Percentiles rank a stretch among this genome's conserved stretches.
phyloP scores from a whole-genome alignment of 2,329 filamentous ascomycete species.

The Fusarium lateritium region DNA sequence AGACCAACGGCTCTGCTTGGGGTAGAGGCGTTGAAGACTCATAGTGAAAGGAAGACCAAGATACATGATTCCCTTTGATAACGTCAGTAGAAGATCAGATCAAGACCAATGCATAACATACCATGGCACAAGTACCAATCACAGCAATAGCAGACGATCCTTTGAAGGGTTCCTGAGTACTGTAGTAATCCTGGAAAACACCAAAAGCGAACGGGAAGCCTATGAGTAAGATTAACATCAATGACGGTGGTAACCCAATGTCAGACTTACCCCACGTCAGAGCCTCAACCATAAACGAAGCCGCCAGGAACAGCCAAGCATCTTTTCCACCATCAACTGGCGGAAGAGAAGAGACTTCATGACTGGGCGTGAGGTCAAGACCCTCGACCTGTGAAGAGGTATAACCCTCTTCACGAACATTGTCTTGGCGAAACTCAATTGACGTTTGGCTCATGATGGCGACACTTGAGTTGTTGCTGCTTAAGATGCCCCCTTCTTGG shows the following conservation, averaged over 20 bases:
- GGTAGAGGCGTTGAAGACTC: slow-evolving; percentile 51
- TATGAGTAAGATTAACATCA: slow-evolving; percentile 46
- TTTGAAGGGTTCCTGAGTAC: slow-evolving; percentile 69
- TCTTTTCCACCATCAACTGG: slow-evolving; percentile 53
- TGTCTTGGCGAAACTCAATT: slow-evolving; percentile 4
- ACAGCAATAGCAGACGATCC: slow-evolving; percentile 69
- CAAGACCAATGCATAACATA: slow-evolving; percentile 46
- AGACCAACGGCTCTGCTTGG: slow-evolving; percentile 56
- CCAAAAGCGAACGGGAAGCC: slow-evolving; percentile 79
- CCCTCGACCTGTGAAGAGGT: background rate
- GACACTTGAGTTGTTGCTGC: fast-evolving
- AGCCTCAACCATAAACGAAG: slow-evolving; percentile 53
- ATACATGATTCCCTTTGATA: slow-evolving; percentile 67
- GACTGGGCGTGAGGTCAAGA: background rate
- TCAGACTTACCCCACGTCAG: slow-evolving; percentile 52
- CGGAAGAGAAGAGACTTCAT: slow-evolving; percentile 39
- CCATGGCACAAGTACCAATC: slow-evolving; percentile 76
- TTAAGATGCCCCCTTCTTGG: background rate
- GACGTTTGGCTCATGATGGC: slow-evolving; percentile 9
- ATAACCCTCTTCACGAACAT: background rate
- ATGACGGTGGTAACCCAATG: fast-evolving
- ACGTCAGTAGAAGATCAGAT: background rate
- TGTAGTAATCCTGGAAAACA: slow-evolving; percentile 80
- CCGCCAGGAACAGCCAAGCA: slow-evolving; percentile 54
- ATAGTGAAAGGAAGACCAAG: slow-evolving; percentile 53